Percentiles rank a stretch among this genome's conserved stretches.
phyloP scores from a whole-genome alignment of 768 basidiomycete species.

The Filobasidium wieringae region DNA sequence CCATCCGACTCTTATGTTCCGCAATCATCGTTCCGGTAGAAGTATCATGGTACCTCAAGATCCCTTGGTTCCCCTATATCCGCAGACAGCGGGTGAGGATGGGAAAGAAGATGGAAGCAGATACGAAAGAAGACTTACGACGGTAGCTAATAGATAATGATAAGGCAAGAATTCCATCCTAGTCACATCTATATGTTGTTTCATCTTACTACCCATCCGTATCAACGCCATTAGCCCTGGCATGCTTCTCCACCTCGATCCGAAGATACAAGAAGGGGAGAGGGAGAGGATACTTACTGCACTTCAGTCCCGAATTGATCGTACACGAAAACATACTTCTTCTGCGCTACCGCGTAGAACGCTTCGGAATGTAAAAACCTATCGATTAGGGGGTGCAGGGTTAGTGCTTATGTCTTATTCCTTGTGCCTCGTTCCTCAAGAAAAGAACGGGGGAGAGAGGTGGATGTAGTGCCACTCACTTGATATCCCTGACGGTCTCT shows the following conservation, averaged over 20 bases:
- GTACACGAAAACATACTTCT: constrained; percentile 91
- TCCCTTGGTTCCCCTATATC: constrained; percentile 75
- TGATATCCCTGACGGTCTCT: constrained; percentile 86
- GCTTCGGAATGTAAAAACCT: constrained; percentile 89
- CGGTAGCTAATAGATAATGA: constrained; percentile 80
- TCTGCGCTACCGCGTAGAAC: constrained; percentile 88
- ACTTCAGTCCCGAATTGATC: constrained; percentile 87
- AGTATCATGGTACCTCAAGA: constrained; percentile 91
- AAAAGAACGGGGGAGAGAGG: not conserved
- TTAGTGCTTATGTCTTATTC: too few relatives aligned
- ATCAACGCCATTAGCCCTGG: not conserved
- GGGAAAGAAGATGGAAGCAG: not conserved
- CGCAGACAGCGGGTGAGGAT: not conserved
- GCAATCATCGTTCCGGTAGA: constrained; percentile 78
- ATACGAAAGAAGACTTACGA: constrained; percentile 46
- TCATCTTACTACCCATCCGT: constrained; percentile 30
- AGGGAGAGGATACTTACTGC: constrained; percentile 46
- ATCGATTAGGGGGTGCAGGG: too few relatives aligned
- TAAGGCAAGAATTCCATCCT: constrained; percentile 85
- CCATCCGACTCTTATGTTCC: constrained; percentile 81
- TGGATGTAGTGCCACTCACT: constrained; percentile 47
- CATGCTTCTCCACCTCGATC: not conserved
- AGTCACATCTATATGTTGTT: constrained; percentile 62
- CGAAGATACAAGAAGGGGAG: not conserved
- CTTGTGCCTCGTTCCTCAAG: too few relatives aligned